Base-by-base conservation (phyloP, 768 basidiomycete genomes). In the Neoboletus brunneissimus region DNA sequence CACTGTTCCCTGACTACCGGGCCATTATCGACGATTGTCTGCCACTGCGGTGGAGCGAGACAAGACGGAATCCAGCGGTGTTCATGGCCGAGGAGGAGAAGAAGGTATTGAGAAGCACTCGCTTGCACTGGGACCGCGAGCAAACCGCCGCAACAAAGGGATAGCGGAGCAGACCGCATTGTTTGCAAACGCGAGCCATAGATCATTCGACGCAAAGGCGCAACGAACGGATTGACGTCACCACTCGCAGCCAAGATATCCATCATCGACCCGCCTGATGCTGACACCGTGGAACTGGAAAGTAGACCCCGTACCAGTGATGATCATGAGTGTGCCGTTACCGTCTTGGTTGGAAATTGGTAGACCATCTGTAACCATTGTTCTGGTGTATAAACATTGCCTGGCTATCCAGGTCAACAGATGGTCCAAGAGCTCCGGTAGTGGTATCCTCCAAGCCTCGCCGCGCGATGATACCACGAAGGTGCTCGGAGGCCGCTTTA, bases 221-320 rank as follows among this genome's bases (percentile, higher is more conserved):
- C 32, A 34, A 34, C 32, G 12, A 13, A 34, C 32, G 12, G 32
- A 13, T 34, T 98, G 49, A 98, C 97, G 71, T 99, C 97, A 67
- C 97, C 96, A 69, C 97, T 98, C 23, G 97, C 97, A 47, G 96
- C 97, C 57, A 99, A 84, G 4, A 97, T 98, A 73, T 98, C 97
- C 55, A 99, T 78, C 62, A 98, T 98, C 97, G 52, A 97, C 64
- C 88, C 82, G 82, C 79, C 98, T 99, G 78, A 99, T 93, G 64
- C 98, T 91, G n/a, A n/a, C n/a, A 54, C 97, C 97, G 73, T 99
- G 97, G 81, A 97, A 98, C 75, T 99, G 97, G 88, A 98, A 99
- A 10, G 97, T 99, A 72, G 94, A 87, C 58, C 97, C 82, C 34
- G 97, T n/a, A n/a, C n/a, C n/a, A n/a, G n/a, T 99, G 45, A 97